Evolutionary conservation across 495 filamentous ascomycete genomes (phyloP), one percentile per base, ranked within the genome.

Genomic region (Daldinia vernicosa): DNA sequence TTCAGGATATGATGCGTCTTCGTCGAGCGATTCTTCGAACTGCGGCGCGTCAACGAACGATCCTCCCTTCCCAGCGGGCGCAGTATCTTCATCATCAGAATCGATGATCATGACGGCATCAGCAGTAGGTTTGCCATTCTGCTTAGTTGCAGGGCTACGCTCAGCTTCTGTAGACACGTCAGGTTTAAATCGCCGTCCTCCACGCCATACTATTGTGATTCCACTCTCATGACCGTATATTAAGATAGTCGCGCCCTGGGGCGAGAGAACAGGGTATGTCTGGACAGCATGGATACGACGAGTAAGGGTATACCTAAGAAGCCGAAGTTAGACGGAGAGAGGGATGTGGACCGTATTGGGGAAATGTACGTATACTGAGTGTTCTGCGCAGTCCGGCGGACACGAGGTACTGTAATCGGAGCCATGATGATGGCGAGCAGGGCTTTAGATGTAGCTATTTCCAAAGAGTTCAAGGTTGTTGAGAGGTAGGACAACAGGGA

Each of bases 191-290:
- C 84, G 80, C 28, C 82, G 85, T 22, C 94, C 94, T 63, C 93
- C 94, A 75, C 91, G 85, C 94, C 94, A 97, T 26, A 94, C 70
- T 26, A 96, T 78, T 40, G 88, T 89, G 30, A 97, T 62, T 26
- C 94, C 94, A 75, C 87, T 89, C 37, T 93, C 90, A 67, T 95
- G 90, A 60, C 90, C 93, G 76, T 95, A 95, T 30, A 97, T 75
- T 58, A 96, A 85, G 75, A 97, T 86, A 1, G 89, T 91, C 8
- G 94, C 94, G 71, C 93, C 93, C 77, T 97, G 95, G 6, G 92
- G 89, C 6, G 93, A 88, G 60, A 83, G 84, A 26, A 93, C 79
- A 6, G 94, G 93, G 76, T 96, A 97, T 58, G 87, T 84, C 76
- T 90, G 87, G 33, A 91, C 87, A 40, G 89, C 81, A 79, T 94